Evolutionary conservation across 805 yeast species (phyloP).

Genomic region (Hanseniaspora clermontiae): DNA sequence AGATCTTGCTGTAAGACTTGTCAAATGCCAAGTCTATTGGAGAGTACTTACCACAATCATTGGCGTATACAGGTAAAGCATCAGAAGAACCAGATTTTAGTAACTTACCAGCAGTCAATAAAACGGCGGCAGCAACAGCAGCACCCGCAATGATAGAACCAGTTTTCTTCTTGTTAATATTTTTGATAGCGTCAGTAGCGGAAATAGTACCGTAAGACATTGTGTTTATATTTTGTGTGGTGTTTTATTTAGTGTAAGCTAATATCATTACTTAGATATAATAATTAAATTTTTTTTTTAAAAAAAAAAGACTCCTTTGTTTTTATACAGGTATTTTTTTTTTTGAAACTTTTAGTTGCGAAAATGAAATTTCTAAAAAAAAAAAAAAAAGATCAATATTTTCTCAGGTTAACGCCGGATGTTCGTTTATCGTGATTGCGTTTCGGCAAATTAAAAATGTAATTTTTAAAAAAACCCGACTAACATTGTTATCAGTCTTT

Average conservation of each 20-base stretch:
- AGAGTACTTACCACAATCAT: slow-evolving; percentile 12
- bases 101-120: slow-evolving; percentile 6
- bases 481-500: background rate
- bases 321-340: background rate
- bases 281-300: background rate
- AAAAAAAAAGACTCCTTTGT: background rate
- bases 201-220: slow-evolving; percentile 13
- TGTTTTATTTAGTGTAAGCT: too few relatives aligned
- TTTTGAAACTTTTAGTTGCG: too few relatives aligned
- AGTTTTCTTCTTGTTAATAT: slow-evolving; percentile 10
- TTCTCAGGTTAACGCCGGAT: background rate
- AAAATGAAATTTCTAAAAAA: too few relatives aligned
- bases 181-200: slow-evolving; percentile 12
- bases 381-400: too few relatives aligned
- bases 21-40: slow-evolving; percentile 11
- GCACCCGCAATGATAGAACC: slow-evolving; percentile 6
- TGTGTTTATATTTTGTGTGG: background rate
- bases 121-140: slow-evolving; percentile 2
- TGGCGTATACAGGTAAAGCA: slow-evolving; percentile 3
- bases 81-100: background rate
- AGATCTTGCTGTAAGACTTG: slow-evolving; percentile 6
- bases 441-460: background rate
- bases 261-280: too few relatives aligned
- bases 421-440: background rate
- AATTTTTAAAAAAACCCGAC: background rate